Evolutionary conservation across 306 rosid genomes (phyloP).

Genomic region (Cucurbita pepo): DNA sequence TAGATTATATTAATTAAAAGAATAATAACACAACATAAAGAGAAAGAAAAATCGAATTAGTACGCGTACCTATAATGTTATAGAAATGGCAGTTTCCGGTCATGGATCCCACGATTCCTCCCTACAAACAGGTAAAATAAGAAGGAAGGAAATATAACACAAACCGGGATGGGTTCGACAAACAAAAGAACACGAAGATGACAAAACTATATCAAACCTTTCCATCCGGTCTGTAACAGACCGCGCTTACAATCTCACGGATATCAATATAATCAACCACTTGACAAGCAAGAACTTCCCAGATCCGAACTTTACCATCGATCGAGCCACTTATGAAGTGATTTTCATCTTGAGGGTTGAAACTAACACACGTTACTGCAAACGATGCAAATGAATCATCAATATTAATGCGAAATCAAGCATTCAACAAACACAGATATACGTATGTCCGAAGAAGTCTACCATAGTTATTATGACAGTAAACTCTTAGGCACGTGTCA

Average conservation of each 20-base stretch:
- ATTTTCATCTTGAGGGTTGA: conserved; percentile 63
- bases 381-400: conserved; percentile 10
- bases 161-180: neutral
- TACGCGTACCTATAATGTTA: conserved; percentile 40
- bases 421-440: neutral
- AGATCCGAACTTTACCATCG: conserved; percentile 91
- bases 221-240: conserved; percentile 63
- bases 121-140: conserved; percentile 21
- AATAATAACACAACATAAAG: neutral
- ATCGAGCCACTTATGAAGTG: conserved; percentile 81
- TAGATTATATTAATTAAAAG: neutral
- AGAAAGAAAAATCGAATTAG: neutral
- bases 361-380: conserved; percentile 78
- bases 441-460: conserved; percentile 4
- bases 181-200: neutral
- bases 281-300: conserved; percentile 62
- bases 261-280: conserved; percentile 70
- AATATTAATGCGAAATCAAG: conserved; percentile 10
- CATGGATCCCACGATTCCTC: conserved; percentile 72
- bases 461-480: conserved; percentile 73
- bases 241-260: conserved; percentile 82
- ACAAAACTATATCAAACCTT: conserved; percentile 28
- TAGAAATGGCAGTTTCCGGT: conserved; percentile 54
- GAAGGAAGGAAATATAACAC: neutral
- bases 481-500: conserved; percentile 45